Evolutionary conservation across 2,329 filamentous ascomycete species (phyloP).

Genomic region (Torrubiella hemipterigena): DNA sequence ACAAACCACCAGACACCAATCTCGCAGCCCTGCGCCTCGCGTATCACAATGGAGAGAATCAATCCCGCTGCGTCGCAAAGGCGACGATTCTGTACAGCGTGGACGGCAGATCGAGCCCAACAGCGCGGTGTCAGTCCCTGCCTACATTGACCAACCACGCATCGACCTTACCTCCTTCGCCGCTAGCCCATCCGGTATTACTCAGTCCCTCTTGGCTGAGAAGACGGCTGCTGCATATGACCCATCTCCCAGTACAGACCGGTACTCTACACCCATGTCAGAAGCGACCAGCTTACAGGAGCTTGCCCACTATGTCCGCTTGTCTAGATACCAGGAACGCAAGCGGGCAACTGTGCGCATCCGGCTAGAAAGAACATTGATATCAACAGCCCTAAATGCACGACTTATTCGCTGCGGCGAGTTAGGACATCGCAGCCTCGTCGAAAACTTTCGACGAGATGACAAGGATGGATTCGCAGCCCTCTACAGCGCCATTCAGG

Average conservation of each 20-base stretch:
- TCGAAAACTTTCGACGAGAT: conserved; percentile 66
- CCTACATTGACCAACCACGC: too few relatives aligned
- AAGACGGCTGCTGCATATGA: too few relatives aligned
- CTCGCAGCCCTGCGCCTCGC: too few relatives aligned
- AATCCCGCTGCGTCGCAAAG: too few relatives aligned
- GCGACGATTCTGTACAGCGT: too few relatives aligned
- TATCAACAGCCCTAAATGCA: conserved; percentile 63
- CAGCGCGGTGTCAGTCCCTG: too few relatives aligned
- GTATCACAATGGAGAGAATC: too few relatives aligned
- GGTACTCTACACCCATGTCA: conserved; percentile 37
- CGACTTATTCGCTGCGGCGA: conserved; percentile 65
- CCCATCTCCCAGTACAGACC: conserved; percentile 43
- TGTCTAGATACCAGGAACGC: conserved; percentile 73
- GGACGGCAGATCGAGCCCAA: too few relatives aligned
- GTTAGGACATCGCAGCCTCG: conserved; percentile 61
- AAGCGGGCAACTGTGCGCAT: conserved; percentile 62
- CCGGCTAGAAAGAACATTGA: conserved; percentile 61
- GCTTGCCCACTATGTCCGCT: conserved; percentile 63
- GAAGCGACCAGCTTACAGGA: conserved; percentile 63
- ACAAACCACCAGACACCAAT: too few relatives aligned
- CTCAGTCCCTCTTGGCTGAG: too few relatives aligned
- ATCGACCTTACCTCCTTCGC: too few relatives aligned
- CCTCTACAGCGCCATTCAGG: conserved; percentile 66
- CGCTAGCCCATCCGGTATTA: too few relatives aligned
- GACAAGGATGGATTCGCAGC: conserved; percentile 67